Base-by-base conservation (phyloP, 2,329 filamentous ascomycete genomes). In the Colletotrichum truncatum region DNA sequence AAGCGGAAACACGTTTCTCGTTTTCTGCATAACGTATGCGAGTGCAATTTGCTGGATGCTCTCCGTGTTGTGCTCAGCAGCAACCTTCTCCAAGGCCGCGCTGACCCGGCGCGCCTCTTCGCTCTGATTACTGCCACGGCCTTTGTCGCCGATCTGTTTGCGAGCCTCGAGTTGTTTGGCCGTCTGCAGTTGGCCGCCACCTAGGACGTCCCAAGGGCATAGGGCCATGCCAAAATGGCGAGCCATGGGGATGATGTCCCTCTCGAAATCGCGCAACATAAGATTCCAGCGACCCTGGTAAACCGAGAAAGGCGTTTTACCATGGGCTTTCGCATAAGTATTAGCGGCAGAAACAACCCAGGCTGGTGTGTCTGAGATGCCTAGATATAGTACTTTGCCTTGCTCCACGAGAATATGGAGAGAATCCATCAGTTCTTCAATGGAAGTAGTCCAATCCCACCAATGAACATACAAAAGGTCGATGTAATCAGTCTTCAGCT, bases 21-120 rank as follows among this genome's bases (percentile, higher is more conserved):
- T 78, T 73, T 89, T 89, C 34, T 82, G 78, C 78, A 88, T 80
- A 4, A 89, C 83, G 69, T 89, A 90, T 1, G 88, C 87, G 18
- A 90, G 73, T 3, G 88, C 87, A 4, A 71, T 55, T n/a, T n/a
- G n/a, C n/a, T n/a, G n/a, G n/a, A n/a, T n/a, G 53, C 60, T 69
- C 12, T 67, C 67, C n/a, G 66, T 59, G n/a, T 7, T 41, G 32
- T 8, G 59, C 56, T 30, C 46, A 65, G 10, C 39, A 10, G 39
- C 26, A 18, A 36, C 38, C 30, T 43, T 58, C 52, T 66, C 66
- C 0, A 68, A 30, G 4, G 53, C 43, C 26, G n/a, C n/a, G n/a
- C n/a, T n/a, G n/a, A n/a, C n/a, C n/a, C n/a, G n/a, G n/a, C n/a
- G n/a, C n/a, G n/a, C n/a, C n/a, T n/a, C n/a, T n/a, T n/a, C n/a